Evolutionary conservation across 805 yeast genomes (phyloP).

Genomic region (Saccharomycopsis schoenii): DNA sequence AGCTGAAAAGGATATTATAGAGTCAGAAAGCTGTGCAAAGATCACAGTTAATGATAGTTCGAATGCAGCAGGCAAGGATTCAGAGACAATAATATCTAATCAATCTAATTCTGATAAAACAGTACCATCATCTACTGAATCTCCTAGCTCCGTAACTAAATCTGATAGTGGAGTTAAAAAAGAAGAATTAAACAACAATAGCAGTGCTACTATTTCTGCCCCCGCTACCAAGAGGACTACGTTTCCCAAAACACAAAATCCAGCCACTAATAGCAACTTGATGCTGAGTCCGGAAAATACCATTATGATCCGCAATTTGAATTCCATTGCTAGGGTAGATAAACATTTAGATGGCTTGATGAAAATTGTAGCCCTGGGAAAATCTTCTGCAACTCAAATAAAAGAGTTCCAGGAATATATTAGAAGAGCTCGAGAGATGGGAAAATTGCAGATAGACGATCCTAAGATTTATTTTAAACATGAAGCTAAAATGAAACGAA

Average conservation of each 20-base stretch:
- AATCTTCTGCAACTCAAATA: slow-evolving; percentile 63
- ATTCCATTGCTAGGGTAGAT: slow-evolving; percentile 71
- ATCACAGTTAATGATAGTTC: too few species aligned
- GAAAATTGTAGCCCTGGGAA: slow-evolving; percentile 80
- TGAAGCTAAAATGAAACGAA: slow-evolving; percentile 19
- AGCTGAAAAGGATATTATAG: too few species aligned
- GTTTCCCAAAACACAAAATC: background rate
- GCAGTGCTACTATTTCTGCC: too few species aligned
- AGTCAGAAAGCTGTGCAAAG: too few species aligned
- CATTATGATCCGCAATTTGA: slow-evolving; percentile 76
- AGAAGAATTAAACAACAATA: too few species aligned
- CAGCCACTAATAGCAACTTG: slow-evolving; percentile 25
- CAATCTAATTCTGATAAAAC: too few species aligned
- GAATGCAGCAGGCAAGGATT: too few species aligned
- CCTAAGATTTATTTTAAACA: slow-evolving; percentile 10
- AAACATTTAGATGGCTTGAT: slow-evolving; percentile 57
- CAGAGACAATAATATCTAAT: too few species aligned
- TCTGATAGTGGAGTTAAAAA: too few species aligned
- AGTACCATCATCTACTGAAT: too few species aligned
- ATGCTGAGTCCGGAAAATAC: slow-evolving; percentile 57
- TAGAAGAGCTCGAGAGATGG: slow-evolving; percentile 68
- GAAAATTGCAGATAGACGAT: slow-evolving; percentile 24
- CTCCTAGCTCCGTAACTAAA: too few species aligned
- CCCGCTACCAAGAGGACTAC: too few species aligned
- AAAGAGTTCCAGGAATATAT: slow-evolving; percentile 73